Conservation (phyloP, 78 protist genomes). For the Creolimax fragrantissima region DNA sequence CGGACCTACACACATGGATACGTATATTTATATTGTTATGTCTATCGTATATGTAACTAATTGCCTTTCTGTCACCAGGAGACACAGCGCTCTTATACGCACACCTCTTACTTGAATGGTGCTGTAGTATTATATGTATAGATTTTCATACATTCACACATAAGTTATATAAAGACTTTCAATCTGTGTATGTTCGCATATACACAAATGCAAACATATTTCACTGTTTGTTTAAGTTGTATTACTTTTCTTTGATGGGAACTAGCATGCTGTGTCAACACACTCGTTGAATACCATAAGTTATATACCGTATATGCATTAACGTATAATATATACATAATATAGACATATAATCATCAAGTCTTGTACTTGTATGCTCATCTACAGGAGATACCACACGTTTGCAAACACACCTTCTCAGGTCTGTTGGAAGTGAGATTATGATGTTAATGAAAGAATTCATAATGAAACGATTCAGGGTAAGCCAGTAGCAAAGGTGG, state of each 20-base stretch:
- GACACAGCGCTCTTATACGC: too few relatives aligned
- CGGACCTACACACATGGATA: neutral
- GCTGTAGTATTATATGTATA: neutral
- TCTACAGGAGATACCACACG: too few relatives aligned
- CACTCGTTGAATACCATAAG: neutral
- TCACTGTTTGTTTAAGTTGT: neutral
- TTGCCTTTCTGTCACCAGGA: too few relatives aligned
- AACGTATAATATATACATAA: neutral
- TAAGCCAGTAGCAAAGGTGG: too few relatives aligned
- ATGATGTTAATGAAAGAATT: too few relatives aligned
- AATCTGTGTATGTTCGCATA: neutral
- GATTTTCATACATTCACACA: neutral
- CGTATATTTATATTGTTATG: neutral
- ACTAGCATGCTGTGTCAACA: too few relatives aligned
- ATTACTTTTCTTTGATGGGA: neutral
- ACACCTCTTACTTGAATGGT: too few relatives aligned
- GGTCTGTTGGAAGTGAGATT: too few relatives aligned
- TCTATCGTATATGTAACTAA: too few relatives aligned
- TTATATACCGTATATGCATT: neutral
- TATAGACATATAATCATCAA: neutral
- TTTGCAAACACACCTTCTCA: too few relatives aligned
- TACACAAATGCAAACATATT: neutral
- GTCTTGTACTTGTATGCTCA: too few relatives aligned
- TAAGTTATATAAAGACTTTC: neutral
- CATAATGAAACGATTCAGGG: too few relatives aligned